Percentiles rank a stretch among this genome's conserved stretches.
Conservation (phyloP, 2,329 filamentous ascomycete species). For the Fusarium sp. region DNA sequence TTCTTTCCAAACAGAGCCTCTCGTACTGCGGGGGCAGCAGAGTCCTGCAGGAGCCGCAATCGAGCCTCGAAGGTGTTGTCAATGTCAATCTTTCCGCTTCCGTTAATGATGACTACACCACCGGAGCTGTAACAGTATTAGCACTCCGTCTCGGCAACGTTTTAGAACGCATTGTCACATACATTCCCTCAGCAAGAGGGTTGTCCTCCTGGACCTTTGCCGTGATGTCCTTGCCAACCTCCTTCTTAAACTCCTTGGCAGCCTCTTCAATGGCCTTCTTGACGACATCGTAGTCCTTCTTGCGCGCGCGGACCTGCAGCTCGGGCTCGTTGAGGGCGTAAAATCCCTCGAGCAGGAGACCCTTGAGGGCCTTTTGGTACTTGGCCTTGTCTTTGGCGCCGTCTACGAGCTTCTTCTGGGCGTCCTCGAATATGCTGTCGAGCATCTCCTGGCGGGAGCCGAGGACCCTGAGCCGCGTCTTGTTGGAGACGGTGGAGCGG, state of each 20-base stretch:
- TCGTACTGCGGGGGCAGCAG: conserved; percentile 84
- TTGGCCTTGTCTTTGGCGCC: conserved; percentile 74
- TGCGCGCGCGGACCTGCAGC: conserved; percentile 76
- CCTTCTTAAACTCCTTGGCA: conserved; percentile 83
- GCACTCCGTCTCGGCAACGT: neutral
- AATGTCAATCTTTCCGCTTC: conserved; percentile 93
- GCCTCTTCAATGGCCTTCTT: conserved; percentile 83
- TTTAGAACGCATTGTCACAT: conserved; percentile 55
- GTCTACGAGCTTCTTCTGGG: conserved; percentile 73
- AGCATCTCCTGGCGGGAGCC: conserved; percentile 88
- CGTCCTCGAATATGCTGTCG: conserved; percentile 86
- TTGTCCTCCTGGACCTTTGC: conserved; percentile 81
- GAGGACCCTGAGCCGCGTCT: conserved; percentile 90
- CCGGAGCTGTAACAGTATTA: conserved; percentile 70
- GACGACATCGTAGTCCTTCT: conserved; percentile 78
- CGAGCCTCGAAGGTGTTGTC: conserved; percentile 98
- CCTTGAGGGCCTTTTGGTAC: conserved; percentile 80
- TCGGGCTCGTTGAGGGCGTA: conserved; percentile 87
- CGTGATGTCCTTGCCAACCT: conserved; percentile 72
- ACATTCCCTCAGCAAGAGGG: conserved; percentile 83
- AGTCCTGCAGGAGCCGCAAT: conserved; percentile 82
- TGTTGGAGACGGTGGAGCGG: conserved; percentile 94
- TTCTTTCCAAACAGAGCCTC: conserved; percentile 93
- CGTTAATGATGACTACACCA: conserved; percentile 81
- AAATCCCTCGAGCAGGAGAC: conserved; percentile 85